These are phyloP conservation scores for Leucogyrophana mollusca DNA, from an alignment of 768 basidiomycete species.

Conservation along the genomic window DNA sequence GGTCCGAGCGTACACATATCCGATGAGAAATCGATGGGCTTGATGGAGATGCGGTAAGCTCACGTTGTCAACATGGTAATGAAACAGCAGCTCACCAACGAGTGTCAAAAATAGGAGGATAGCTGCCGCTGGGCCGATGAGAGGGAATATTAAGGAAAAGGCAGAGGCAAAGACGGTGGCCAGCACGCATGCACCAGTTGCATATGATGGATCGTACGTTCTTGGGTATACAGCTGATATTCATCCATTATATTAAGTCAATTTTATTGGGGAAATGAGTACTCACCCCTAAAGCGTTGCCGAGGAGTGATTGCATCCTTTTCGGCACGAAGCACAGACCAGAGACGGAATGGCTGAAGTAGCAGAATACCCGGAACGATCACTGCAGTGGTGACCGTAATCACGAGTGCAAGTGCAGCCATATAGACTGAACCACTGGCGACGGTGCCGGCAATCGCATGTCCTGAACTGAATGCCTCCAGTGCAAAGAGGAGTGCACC, in stretches of 20 bases:
- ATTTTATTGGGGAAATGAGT: background rate
- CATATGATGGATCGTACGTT: conserved; percentile 68
- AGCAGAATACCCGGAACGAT: conserved; percentile 69
- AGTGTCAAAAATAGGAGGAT: conserved; percentile 64
- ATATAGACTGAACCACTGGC: conserved; percentile 75
- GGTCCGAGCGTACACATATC: conserved; percentile 74
- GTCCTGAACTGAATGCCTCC: conserved; percentile 48
- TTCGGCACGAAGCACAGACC: conserved; percentile 54
- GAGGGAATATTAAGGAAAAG: conserved; percentile 74
- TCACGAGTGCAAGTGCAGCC: conserved; percentile 53
- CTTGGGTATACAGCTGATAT: conserved; percentile 66
- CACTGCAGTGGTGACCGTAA: conserved; percentile 64
- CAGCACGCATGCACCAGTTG: conserved; percentile 63
- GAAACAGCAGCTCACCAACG: conserved; percentile 46
- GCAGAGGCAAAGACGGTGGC: conserved; percentile 71
- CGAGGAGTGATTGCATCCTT: conserved; percentile 69
- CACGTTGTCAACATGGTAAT: background rate
- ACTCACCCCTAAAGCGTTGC: conserved; percentile 73
- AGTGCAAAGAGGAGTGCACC: conserved; percentile 72
- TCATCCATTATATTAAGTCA: conserved; percentile 1
- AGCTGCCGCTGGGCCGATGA: conserved; percentile 70
- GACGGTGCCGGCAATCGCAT: conserved; percentile 41
- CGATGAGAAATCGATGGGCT: conserved; percentile 80
- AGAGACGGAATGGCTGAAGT: conserved; percentile 68
- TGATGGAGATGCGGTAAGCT: no score